These are phyloP conservation scores for Aspergillus aculeatinus DNA, from an alignment of 2,329 filamentous ascomycete species.

Conservation along the genomic window DNA sequence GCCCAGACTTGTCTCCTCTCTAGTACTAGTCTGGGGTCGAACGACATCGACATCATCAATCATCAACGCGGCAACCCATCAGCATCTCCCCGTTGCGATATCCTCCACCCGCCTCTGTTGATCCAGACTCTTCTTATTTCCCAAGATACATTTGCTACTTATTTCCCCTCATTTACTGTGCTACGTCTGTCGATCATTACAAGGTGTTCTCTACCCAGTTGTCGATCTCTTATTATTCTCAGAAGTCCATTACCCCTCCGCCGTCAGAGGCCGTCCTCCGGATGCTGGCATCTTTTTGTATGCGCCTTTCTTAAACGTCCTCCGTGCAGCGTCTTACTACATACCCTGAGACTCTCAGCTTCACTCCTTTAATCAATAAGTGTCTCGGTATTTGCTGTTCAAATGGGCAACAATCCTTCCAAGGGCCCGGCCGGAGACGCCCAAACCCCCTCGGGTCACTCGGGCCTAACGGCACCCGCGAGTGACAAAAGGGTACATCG, in stretches of 20 bases:
- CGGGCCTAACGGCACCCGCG: constrained; percentile 24
- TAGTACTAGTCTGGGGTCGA: constrained; percentile 11
- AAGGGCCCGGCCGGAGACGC: constrained; percentile 40
- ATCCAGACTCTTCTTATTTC: neutral
- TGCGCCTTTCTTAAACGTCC: constrained; percentile 1
- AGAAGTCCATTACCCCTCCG: constrained; percentile 13
- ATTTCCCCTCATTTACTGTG: neutral
- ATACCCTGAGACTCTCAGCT: constrained; percentile 6
- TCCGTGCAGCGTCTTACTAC: constrained; percentile 10
- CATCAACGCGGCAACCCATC: constrained; percentile 4
- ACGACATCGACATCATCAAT: constrained; percentile 21
- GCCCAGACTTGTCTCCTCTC: constrained; percentile 11
- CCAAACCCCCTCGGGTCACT: constrained; percentile 27
- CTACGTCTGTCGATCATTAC: neutral
- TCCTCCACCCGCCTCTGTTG: constrained; percentile 2
- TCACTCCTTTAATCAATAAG: constrained; percentile 7
- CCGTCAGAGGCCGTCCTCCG: constrained; percentile 18
- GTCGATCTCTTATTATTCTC: constrained; percentile 1
- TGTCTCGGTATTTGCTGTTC: constrained; percentile 18
- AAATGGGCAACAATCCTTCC: constrained; percentile 52
- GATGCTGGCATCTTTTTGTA: constrained; percentile 26
- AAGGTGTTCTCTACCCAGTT: neutral
- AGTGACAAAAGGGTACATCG: constrained; percentile 42
- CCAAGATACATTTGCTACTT: neutral
- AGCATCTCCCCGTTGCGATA: neutral